A percentile compares a stretch with the other conserved stretches of the same genome.
Evolutionary conservation across 257 asterid genomes (phyloP).

Genomic region (Linaria vulgaris): DNA sequence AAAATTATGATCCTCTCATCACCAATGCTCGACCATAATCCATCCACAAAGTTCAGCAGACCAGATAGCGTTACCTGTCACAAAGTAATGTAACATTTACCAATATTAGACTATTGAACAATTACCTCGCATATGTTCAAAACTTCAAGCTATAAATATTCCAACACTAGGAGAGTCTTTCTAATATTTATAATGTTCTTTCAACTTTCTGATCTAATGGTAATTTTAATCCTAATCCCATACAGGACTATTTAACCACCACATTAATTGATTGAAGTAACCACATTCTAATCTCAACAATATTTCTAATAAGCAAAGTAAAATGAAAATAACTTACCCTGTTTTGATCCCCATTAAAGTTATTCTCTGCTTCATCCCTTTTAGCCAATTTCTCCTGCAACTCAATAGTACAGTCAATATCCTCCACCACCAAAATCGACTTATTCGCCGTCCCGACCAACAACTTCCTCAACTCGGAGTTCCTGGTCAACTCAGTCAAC

Average conservation of each 20-base stretch:
- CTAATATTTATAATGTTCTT: too few relatives aligned
- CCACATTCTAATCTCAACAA: too few relatives aligned
- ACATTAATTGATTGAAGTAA: too few relatives aligned
- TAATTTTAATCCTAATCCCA: too few relatives aligned
- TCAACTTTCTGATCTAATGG: too few relatives aligned
- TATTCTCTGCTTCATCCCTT: slow-evolving; percentile 7
- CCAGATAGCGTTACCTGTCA: slow-evolving; percentile 65
- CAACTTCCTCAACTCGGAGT: slow-evolving; percentile 54
- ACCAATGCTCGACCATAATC: slow-evolving; percentile 74
- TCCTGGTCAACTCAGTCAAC: slow-evolving; percentile 46
- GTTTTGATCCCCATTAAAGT: slow-evolving; percentile 30
- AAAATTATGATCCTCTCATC: slow-evolving; percentile 67
- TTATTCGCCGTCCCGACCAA: slow-evolving; percentile 49
- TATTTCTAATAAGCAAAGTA: not conserved
- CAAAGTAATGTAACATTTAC: slow-evolving; percentile 7
- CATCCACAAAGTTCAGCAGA: slow-evolving; percentile 62
- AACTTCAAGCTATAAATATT: too few relatives aligned
- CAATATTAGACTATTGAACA: not conserved
- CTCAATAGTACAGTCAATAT: slow-evolving; percentile 64
- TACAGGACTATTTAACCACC: too few relatives aligned
- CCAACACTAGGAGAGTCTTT: too few relatives aligned
- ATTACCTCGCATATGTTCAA: too few relatives aligned
- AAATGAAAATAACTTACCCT: slow-evolving; percentile 30
- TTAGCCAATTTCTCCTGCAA: slow-evolving; percentile 45
- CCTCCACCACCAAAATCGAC: slow-evolving; percentile 68